Percentiles rank a stretch among this genome's conserved stretches.
phyloP scores from a whole-genome alignment of 352 stramenopile species.

The Lagenidium sp. region DNA sequence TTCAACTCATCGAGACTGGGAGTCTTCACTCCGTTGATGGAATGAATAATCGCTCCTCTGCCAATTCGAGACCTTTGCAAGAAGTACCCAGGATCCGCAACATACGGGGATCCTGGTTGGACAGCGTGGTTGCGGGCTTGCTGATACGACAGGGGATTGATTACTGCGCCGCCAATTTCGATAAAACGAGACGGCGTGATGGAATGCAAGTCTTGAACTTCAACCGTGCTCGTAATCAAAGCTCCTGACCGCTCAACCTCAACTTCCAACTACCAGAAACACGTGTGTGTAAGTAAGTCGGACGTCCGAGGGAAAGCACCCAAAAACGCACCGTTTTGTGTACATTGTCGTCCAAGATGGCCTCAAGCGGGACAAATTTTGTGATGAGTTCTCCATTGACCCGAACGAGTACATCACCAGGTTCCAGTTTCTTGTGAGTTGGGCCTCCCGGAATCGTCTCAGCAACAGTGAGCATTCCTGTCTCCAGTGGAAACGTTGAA shows the following conservation, averaged over 20 bases:
- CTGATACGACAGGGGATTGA: slow-evolving; percentile 88
- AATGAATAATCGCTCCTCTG: slow-evolving; percentile 80
- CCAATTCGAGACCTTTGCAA: slow-evolving; percentile 81
- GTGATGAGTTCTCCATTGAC: slow-evolving; percentile 79
- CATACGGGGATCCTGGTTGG: slow-evolving; percentile 57
- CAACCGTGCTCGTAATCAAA: slow-evolving; percentile 42
- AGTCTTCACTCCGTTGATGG: slow-evolving; percentile 77
- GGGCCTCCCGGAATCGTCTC: slow-evolving; percentile 79
- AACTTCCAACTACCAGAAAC: slow-evolving; percentile 63
- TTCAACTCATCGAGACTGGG: slow-evolving; percentile 81
- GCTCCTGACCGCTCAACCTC: slow-evolving; percentile 76
- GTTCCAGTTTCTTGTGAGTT: slow-evolving; percentile 69
- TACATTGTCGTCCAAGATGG: slow-evolving; percentile 72
- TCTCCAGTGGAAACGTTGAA: slow-evolving; percentile 70
- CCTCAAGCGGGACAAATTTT: slow-evolving; percentile 83
- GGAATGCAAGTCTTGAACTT: slow-evolving; percentile 80
- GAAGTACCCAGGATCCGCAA: slow-evolving; percentile 86
- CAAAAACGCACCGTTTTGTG: slow-evolving; percentile 33
- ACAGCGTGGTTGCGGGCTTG: slow-evolving; percentile 84
- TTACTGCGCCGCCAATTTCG: slow-evolving; percentile 79
- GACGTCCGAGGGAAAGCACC: slow-evolving; percentile 17
- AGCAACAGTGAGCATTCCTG: slow-evolving; percentile 87
- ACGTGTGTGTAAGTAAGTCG: neutral
- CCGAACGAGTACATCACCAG: slow-evolving; percentile 85
- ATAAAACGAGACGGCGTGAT: slow-evolving; percentile 82